Evolutionary conservation across 2,329 filamentous ascomycete genomes (phyloP).

Genomic region (Nothopassalora personata): DNA sequence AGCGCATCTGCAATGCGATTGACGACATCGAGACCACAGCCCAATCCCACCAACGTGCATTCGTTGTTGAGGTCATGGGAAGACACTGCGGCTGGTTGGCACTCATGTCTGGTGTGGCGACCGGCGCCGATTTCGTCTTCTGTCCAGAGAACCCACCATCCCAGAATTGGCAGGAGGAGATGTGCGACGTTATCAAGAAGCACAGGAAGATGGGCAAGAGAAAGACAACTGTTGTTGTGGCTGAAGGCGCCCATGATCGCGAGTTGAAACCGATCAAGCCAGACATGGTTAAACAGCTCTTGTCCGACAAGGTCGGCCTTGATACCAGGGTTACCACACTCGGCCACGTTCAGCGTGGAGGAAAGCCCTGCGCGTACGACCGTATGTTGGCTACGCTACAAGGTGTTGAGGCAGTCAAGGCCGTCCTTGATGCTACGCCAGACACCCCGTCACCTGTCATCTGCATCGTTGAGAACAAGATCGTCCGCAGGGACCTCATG

Average conservation of each 20-base stretch:
- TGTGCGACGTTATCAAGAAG: conserved; percentile 71
- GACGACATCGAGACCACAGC: conserved; percentile 97
- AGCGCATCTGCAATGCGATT: conserved; percentile 89
- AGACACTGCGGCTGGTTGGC: conserved; percentile 97
- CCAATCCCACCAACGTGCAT: conserved; percentile 87
- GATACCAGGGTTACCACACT: conserved; percentile 94
- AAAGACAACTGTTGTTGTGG: conserved; percentile 96
- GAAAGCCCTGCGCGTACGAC: conserved; percentile 87
- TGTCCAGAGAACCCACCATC: conserved; percentile 89
- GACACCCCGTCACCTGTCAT: conserved; percentile 91
- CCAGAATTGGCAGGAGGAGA: conserved; percentile 82
- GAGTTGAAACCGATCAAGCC: conserved; percentile 79
- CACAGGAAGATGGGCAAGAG: conserved; percentile 86
- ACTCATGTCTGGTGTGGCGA: conserved; percentile 90
- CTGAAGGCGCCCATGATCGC: conserved; percentile 85
- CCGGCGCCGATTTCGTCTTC: conserved; percentile 93
- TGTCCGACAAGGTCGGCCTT: conserved; percentile 73
- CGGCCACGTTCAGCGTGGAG: conserved; percentile 95
- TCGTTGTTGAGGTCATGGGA: conserved; percentile 98
- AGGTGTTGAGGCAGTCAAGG: conserved; percentile 88
- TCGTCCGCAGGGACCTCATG: conserved; percentile 81
- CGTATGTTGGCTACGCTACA: conserved; percentile 88
- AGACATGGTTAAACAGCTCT: conserved; percentile 75
- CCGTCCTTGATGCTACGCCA: conserved; percentile 81
- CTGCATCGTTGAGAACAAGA: conserved; percentile 96